phyloP scores from a whole-genome alignment of 768 basidiomycete species.

The Termitomyces sp. region DNA sequence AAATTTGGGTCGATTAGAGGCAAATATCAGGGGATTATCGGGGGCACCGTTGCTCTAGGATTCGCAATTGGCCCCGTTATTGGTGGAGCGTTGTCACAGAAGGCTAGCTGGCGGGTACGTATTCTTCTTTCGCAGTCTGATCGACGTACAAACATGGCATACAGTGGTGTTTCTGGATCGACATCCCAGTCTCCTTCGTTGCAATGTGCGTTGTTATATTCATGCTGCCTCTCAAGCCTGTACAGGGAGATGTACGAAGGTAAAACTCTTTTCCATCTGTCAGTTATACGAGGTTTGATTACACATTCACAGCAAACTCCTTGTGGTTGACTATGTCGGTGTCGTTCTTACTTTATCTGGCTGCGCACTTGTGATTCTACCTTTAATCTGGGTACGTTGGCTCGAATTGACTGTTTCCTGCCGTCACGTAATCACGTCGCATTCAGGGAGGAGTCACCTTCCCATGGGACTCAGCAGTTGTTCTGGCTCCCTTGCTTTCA shows the following conservation, averaged over 20 bases:
- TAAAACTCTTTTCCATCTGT: conserved; percentile 12
- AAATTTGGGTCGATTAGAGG: conserved; percentile 35
- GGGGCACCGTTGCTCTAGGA: conserved; percentile 49
- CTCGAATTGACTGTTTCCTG: neutral
- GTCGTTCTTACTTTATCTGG: conserved; percentile 51
- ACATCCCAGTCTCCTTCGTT: conserved; percentile 50
- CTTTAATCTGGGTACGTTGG: conserved; percentile 61
- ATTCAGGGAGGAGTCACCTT: conserved; percentile 64
- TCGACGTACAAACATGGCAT: neutral
- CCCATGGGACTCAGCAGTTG: conserved; percentile 63
- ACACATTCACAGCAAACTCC: conserved; percentile 43
- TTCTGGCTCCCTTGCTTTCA: conserved; percentile 53
- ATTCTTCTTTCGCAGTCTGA: neutral
- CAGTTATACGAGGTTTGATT: neutral
- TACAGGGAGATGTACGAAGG: conserved; percentile 54
- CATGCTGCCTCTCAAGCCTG: conserved; percentile 64
- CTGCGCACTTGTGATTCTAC: conserved; percentile 59
- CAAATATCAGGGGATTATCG: conserved; percentile 75
- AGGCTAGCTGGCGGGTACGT: conserved; percentile 56
- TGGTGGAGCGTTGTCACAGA: conserved; percentile 60
- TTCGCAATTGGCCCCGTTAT: conserved; percentile 60
- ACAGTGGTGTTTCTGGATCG: conserved; percentile 77
- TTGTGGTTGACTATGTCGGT: conserved; percentile 62
- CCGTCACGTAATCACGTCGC: neutral
- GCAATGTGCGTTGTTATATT: conserved; percentile 54